Evolutionary conservation across 1,284 basidiomycete species (phyloP), one percentile per base, ranked within the genome.

Genomic region (Kalmanozyma brasiliensis): DNA sequence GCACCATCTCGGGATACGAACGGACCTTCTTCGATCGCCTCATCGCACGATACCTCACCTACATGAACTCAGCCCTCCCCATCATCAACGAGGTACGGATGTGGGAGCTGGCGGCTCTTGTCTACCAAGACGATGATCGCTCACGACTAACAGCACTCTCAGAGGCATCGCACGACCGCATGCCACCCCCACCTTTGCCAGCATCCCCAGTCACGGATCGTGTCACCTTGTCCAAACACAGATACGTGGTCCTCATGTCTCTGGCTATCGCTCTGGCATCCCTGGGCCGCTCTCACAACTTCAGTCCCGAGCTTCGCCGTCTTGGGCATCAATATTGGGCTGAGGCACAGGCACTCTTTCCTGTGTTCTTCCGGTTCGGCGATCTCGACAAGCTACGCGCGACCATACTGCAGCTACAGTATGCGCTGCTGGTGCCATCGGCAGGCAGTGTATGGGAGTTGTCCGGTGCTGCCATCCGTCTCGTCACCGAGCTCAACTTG

Each of bases 361-460:
- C 58, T 0, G 38, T 59, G 1, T 35, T 53, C 6, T 60, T 61
- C 24, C 49, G 61, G 3, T 55, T 36, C 19, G 35, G 49, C 1
- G 68, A 65, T 24, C 49, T 71, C 3, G 68, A 66, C 40, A 71
- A 66, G 49, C 44, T 71, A 22, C 61, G 63, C 2, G 62, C 58
- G 3, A 53, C 38, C 3, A 33, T 71, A 36, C 53, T 71, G 4
- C 68, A 66, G 52, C 48, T 71, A 3, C 62, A 66, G 24, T 71
- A 71, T 16, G 58, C 63, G 16, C 42, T 66, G 24, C 29, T 71
- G 9, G 58, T 71, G 1, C 68, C 68, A 4, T 52, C 53, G 5
- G 53, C 59, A 1, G 68, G 68, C 2, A 71, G 68, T 32, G 60
- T 72, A 5, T 72, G 69, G 69, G 60, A 67, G 55, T 34, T 72